Conservation (phyloP, 75 land plant species). For the Cupressus sempervirens region DNA sequence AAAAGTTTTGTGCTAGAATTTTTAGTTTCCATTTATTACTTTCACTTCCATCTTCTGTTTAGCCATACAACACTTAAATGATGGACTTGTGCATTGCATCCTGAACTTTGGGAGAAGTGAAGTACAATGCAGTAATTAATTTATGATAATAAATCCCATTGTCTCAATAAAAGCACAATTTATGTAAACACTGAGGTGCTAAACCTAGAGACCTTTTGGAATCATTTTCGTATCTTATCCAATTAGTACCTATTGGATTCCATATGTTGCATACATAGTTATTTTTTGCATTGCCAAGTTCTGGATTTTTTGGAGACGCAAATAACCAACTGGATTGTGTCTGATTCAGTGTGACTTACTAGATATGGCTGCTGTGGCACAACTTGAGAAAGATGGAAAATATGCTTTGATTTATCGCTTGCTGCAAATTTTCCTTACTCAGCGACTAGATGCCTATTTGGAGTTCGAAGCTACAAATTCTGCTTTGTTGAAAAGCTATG, state of each 20-base stretch:
- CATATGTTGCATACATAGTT: not conserved
- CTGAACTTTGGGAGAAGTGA: not conserved
- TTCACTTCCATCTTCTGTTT: not conserved
- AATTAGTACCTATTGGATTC: not conserved
- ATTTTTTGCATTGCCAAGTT: not conserved
- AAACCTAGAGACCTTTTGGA: not conserved
- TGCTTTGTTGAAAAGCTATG: conserved; percentile 66
- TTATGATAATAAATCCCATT: not conserved
- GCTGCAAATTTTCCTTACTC: conserved; percentile 76
- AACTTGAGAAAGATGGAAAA: conserved; percentile 79
- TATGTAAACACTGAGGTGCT: not conserved
- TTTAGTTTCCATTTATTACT: not conserved
- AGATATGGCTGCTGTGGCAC: conserved; percentile 82
- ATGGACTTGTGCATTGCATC: not conserved
- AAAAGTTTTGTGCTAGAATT: not conserved
- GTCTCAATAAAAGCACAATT: not conserved
- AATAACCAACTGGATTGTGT: not conserved
- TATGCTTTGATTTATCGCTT: conserved; percentile 67
- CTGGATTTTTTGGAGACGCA: not conserved
- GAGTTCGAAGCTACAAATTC: conserved; percentile 76
- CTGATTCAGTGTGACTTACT: conserved; percentile 79
- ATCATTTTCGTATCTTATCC: not conserved
- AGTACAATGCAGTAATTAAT: not conserved
- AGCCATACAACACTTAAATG: not conserved
- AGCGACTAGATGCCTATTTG: conserved; percentile 75